Evolutionary conservation across 805 yeast genomes (phyloP).

Genomic region (Ogataea henricii): DNA sequence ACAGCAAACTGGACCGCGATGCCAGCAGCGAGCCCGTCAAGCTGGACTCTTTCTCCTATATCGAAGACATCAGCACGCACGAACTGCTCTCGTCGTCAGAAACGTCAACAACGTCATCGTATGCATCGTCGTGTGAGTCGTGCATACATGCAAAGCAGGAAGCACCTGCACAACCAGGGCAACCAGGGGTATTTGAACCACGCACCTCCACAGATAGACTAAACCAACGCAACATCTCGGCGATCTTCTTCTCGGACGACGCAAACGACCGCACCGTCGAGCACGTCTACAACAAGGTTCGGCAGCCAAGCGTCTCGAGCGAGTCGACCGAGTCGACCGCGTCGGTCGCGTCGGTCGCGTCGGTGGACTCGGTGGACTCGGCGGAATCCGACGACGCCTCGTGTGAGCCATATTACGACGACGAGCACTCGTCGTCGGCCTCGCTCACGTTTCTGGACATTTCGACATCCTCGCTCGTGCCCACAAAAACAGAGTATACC

Average conservation of each 20-base stretch:
- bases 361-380: background rate
- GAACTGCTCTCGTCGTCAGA: constrained; percentile 13
- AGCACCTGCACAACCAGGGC: constrained; percentile 1
- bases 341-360: background rate
- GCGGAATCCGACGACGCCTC: constrained; percentile 15
- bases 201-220: background rate
- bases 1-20: background rate
- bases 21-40: background rate
- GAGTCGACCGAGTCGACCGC: background rate
- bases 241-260: constrained; percentile 32
- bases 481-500: constrained; percentile 27
- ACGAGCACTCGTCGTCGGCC: background rate
- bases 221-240: constrained; percentile 24
- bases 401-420: constrained; percentile 2
- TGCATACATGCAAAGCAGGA: constrained; percentile 2
- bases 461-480: constrained; percentile 12
- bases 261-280: constrained; percentile 23
- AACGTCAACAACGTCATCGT: constrained; percentile 16
- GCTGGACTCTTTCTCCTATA: constrained; percentile 17
- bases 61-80: constrained; percentile 18
- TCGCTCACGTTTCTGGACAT: constrained; percentile 14
- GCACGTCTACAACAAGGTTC: constrained; percentile 27
- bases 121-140: constrained; percentile 14
- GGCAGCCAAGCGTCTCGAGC: constrained; percentile 11
- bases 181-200: background rate